Conservation (phyloP, 2,329 filamentous ascomycete genomes). For the Lachnellula occidentalis region DNA sequence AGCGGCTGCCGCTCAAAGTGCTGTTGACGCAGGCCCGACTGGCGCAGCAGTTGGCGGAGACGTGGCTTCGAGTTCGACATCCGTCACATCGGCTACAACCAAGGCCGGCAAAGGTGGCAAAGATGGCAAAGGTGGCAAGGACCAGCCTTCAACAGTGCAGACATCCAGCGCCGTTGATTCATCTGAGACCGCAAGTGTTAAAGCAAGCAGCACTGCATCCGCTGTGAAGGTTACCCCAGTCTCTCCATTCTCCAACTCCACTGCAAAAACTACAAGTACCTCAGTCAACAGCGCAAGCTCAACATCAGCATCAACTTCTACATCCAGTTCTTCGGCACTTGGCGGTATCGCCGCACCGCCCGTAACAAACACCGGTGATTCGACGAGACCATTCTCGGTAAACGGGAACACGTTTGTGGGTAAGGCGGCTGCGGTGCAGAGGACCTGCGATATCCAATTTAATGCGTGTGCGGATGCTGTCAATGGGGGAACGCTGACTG, state of each 20-base stretch:
- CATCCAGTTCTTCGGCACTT: constrained; percentile 27
- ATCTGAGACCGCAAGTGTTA: not conserved
- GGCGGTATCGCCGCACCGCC: constrained; percentile 45
- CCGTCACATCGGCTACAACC: constrained; percentile 3
- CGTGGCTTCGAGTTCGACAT: not conserved
- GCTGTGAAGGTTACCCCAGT: not conserved
- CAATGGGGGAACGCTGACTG: constrained; percentile 39
- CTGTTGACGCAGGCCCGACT: not conserved
- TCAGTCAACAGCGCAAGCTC: not conserved
- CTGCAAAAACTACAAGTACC: constrained; percentile 3
- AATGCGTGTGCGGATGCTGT: constrained; percentile 54
- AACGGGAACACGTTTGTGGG: constrained; percentile 53
- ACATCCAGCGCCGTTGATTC: constrained; percentile 3
- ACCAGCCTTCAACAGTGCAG: not conserved
- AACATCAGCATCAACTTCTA: not conserved
- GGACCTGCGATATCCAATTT: constrained; percentile 59
- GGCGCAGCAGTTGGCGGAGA: constrained; percentile 27
- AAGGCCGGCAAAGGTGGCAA: constrained; percentile 5
- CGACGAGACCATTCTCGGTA: constrained; percentile 47
- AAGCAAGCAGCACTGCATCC: not conserved
- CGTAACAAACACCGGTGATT: constrained; percentile 44
- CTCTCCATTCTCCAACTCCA: constrained; percentile 1
- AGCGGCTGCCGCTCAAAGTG: constrained; percentile 6
- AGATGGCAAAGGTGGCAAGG: constrained; percentile 12
- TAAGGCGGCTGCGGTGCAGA: constrained; percentile 48